Percentiles rank a stretch among this genome's conserved stretches.
Evolutionary conservation across 1,139 yeast genomes (phyloP).

Genomic region (Lodderomyces orthopsilosis): DNA sequence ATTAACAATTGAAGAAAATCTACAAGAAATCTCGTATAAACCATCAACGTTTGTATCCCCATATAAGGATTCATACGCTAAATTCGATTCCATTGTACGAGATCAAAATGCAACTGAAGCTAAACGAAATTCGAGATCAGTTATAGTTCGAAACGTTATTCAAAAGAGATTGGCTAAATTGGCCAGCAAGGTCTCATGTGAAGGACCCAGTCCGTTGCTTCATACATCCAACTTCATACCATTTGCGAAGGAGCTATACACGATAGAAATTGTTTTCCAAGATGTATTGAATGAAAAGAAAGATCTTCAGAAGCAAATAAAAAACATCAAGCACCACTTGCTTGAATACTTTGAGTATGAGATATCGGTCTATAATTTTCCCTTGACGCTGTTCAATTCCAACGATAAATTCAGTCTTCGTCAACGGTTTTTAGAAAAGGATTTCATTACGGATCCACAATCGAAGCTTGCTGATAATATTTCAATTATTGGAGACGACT

Average conservation of each 20-base stretch:
- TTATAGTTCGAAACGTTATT: slow-evolving; percentile 29
- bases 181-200: slow-evolving; percentile 14
- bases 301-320: slow-evolving; percentile 19
- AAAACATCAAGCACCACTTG: slow-evolving; percentile 25
- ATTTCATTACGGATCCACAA: slow-evolving; percentile 9
- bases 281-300: slow-evolving; percentile 19
- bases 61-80: slow-evolving; percentile 19
- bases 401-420: slow-evolving; percentile 17
- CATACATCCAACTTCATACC: slow-evolving; percentile 32
- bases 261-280: slow-evolving; percentile 26
- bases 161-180: slow-evolving; percentile 25
- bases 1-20: slow-evolving; percentile 22
- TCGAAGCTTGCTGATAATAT: slow-evolving; percentile 1
- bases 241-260: slow-evolving; percentile 35
- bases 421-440: slow-evolving; percentile 16
- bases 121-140: slow-evolving; percentile 16
- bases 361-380: slow-evolving; percentile 23
- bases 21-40: slow-evolving; percentile 35
- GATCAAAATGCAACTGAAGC: slow-evolving; percentile 16
- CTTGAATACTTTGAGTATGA: slow-evolving; percentile 22
- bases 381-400: slow-evolving; percentile 10
- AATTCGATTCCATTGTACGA: slow-evolving; percentile 22
- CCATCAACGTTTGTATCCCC: slow-evolving; percentile 31
- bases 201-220: slow-evolving; percentile 11
- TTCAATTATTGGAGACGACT: slow-evolving; percentile 13